A percentile compares a stretch with the other conserved stretches of the same genome.
Evolutionary conservation across 1,284 basidiomycete genomes (phyloP).

Genomic region (Trichosporon sp.): DNA sequence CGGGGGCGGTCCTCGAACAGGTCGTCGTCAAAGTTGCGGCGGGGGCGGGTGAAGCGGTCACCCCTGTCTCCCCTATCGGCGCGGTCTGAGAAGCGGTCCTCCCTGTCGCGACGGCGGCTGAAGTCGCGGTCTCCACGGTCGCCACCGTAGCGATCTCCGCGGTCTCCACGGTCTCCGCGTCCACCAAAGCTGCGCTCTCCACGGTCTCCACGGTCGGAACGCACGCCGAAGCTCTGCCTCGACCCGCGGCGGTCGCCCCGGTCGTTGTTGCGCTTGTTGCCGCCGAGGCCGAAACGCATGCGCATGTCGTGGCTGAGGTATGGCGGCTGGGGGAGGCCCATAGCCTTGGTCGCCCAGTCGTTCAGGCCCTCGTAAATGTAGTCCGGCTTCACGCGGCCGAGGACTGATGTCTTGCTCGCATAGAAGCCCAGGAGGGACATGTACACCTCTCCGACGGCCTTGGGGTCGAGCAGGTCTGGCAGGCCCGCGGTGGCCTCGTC

Average conservation of each 20-base stretch:
- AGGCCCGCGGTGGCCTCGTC: conserved; percentile 45
- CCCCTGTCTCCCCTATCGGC: background rate
- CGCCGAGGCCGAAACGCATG: conserved; percentile 29
- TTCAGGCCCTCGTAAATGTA: conserved; percentile 61
- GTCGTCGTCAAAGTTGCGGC: conserved; percentile 2
- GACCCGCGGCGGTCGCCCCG: conserved; percentile 1
- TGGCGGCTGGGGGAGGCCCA: conserved; percentile 54
- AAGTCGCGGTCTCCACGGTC: background rate
- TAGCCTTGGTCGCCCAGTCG: conserved; percentile 59
- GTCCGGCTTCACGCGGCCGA: conserved; percentile 50
- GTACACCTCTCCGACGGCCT: conserved; percentile 62
- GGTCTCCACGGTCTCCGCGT: background rate
- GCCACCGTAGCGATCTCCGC: background rate
- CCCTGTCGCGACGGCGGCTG: background rate
- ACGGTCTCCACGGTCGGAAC: background rate
- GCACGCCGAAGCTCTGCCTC: conserved; percentile 4
- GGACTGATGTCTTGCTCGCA: conserved; percentile 50
- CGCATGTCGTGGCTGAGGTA: conserved; percentile 54
- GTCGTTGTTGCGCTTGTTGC: background rate
- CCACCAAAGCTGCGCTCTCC: background rate
- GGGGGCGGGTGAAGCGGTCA: conserved; percentile 2
- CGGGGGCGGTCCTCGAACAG: background rate
- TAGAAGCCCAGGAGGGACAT: conserved; percentile 74
- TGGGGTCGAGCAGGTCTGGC: conserved; percentile 53
- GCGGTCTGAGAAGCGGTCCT: background rate